phyloP scores from a whole-genome alignment of 192 early-diverging fungal genomes.

The Backusella morwellensis region DNA sequence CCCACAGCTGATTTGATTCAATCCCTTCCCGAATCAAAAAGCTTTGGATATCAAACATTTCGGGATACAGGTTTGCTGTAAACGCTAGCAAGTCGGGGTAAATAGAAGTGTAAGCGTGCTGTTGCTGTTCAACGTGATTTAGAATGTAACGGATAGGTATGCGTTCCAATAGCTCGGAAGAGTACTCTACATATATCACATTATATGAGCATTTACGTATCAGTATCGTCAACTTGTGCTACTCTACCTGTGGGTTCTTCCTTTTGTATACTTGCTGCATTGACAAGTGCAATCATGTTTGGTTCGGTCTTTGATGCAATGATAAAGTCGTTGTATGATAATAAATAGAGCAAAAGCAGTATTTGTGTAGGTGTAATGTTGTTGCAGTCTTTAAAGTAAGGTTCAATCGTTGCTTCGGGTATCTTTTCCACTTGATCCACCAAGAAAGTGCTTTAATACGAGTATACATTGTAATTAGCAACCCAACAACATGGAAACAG shows the following conservation, averaged over 20 bases:
- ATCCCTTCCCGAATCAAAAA: constrained; percentile 29
- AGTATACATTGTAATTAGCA: not conserved
- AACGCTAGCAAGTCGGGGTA: constrained; percentile 39
- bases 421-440: constrained; percentile 22
- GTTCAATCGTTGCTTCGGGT: constrained; percentile 18
- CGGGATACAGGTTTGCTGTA: constrained; percentile 34
- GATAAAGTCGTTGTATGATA: constrained; percentile 31
- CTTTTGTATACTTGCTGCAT: not conserved
- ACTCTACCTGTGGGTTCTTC: not conserved
- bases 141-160: constrained; percentile 36
- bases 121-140: constrained; percentile 23
- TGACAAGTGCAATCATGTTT: constrained; percentile 5
- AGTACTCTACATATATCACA: constrained; percentile 32
- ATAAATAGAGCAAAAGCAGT: constrained; percentile 33
- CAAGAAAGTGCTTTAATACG: constrained; percentile 8
- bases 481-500: too few species aligned
- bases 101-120: constrained; percentile 26
- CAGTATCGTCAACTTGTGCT: too few species aligned
- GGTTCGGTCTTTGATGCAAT: constrained; percentile 18
- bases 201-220: not conserved
- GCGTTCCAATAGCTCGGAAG: constrained; percentile 15
- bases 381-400: constrained; percentile 10
- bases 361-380: constrained; percentile 26
- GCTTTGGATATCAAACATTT: constrained; percentile 37
- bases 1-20: not conserved